Percentiles rank a stretch among this genome's conserved stretches.
Conservation (phyloP, 805 yeast genomes). For the Isabelozyma heimii region DNA sequence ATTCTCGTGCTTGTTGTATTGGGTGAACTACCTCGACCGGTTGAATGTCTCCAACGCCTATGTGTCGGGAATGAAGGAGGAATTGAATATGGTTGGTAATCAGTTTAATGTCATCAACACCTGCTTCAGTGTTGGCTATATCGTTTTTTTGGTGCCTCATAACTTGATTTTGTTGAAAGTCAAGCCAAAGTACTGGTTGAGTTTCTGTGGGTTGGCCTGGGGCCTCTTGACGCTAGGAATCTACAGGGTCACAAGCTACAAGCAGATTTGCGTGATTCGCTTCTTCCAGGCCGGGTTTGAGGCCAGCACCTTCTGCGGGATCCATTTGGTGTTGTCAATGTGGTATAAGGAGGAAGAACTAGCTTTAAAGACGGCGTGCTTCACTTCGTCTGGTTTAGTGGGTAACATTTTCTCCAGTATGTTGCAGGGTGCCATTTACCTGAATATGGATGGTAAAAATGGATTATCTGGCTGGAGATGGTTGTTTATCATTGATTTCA, state of each 20-base stretch:
- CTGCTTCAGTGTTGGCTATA: slow-evolving; percentile 59
- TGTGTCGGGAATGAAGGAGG: slow-evolving; percentile 67
- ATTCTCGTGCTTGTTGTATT: slow-evolving; percentile 39
- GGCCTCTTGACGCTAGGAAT: slow-evolving; percentile 52
- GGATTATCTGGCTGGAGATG: slow-evolving; percentile 66
- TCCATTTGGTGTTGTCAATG: slow-evolving; percentile 52
- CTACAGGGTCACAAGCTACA: slow-evolving; percentile 44
- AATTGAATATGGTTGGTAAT: slow-evolving; percentile 44
- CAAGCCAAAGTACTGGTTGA: slow-evolving; percentile 56
- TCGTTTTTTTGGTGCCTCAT: slow-evolving; percentile 61
- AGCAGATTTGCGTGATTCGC: slow-evolving; percentile 54
- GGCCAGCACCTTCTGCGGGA: slow-evolving; percentile 53
- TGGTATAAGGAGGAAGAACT: slow-evolving; percentile 52
- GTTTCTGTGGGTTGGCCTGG: slow-evolving; percentile 56
- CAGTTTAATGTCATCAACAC: slow-evolving; percentile 53
- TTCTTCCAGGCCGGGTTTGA: slow-evolving; percentile 64
- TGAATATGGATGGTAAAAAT: slow-evolving; percentile 41
- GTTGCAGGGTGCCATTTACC: slow-evolving; percentile 56
- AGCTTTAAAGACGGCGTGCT: slow-evolving; percentile 51
- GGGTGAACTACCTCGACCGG: slow-evolving; percentile 58
- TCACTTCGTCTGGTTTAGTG: slow-evolving; percentile 52
- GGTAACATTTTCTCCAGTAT: slow-evolving; percentile 56
- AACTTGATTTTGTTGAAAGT: slow-evolving; percentile 50
- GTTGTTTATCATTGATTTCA: slow-evolving; percentile 64
- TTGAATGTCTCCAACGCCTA: slow-evolving; percentile 44